Base-by-base conservation (phyloP, 2,329 filamentous ascomycete species). In the Furcasterigmium furcatum region DNA sequence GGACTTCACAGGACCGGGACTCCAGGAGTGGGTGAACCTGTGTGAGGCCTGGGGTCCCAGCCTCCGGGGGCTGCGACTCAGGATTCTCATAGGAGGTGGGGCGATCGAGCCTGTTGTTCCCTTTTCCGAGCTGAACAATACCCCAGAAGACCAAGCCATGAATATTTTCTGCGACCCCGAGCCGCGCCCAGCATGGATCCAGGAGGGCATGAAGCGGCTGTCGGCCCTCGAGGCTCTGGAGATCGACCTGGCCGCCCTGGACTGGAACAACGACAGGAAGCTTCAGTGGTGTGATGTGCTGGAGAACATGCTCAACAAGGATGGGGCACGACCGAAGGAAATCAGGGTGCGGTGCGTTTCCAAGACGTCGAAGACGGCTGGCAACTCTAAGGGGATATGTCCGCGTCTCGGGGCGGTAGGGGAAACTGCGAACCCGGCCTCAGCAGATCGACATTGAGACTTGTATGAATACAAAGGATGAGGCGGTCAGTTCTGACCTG, bases 51-150 rank as follows among this genome's bases (percentile, higher is more conserved):
- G 65, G 65, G 45, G 58, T 2, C n/a, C 12, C 1, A 65, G 68
- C 0, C 54, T 74, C 12, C 55, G 59, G n/a, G 66, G 68, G 1
- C 46, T 74, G 45, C 55, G 71, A 43, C 56, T 74, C 43, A 68
- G 64, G 51, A 61, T 74, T 43, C 52, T 64, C 5, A 50, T 53
- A 48, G 60, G 50, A 40, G 52, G 54, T 42, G 57, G 48, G 52
- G 55, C 43, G 43, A 51, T 42, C 46, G 50, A 35, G 50, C 49
- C 41, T 30, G 27, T 29, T 10, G 43, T 44, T 25, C 34, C 43
- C 9, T 52, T 46, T 40, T 32, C 41, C 24, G 30, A 44, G 41
- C 48, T 46, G 35, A 41, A 46, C n/a, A 30, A 36, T 18, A 48
- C 38, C 27, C 39, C 49, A 42, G 51, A 53, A 35, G 30, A 27